Percentiles rank a stretch among this genome's conserved stretches.
phyloP scores from a whole-genome alignment of 2,329 filamentous ascomycete genomes.

The Penicillium sp. region DNA sequence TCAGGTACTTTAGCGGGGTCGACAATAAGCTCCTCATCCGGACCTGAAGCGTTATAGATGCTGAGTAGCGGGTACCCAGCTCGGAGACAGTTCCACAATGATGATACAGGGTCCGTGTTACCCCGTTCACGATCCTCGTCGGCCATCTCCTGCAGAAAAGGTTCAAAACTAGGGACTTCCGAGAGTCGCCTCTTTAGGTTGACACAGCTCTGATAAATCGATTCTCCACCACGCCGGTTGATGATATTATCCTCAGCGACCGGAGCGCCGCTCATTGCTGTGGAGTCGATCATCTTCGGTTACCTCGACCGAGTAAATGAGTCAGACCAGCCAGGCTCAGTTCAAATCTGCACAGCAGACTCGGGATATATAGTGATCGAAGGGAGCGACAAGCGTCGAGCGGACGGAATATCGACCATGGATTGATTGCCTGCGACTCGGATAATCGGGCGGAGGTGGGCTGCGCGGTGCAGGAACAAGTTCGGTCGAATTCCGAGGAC shows the following conservation, averaged over 20 bases:
- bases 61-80: slow-evolving; percentile 79
- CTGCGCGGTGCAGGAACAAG: slow-evolving; percentile 6
- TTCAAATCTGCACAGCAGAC: slow-evolving; percentile 37
- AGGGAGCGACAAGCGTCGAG: slow-evolving; percentile 27
- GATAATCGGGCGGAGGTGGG: slow-evolving; percentile 8
- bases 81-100: slow-evolving; percentile 83
- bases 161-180: slow-evolving; percentile 79
- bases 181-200: slow-evolving; percentile 76
- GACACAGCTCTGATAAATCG: slow-evolving; percentile 93
- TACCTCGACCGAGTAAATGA: slow-evolving; percentile 19
- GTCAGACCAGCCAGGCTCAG: slow-evolving; percentile 25
- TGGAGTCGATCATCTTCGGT: slow-evolving; percentile 37
- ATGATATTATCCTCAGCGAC: slow-evolving; percentile 89
- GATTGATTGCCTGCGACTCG: slow-evolving; percentile 28
- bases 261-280: slow-evolving; percentile 35
- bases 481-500: slow-evolving; percentile 5
- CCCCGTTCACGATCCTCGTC: slow-evolving; percentile 63
- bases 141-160: slow-evolving; percentile 69
- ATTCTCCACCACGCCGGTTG: slow-evolving; percentile 93
- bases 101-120: slow-evolving; percentile 76
- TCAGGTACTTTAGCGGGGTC: slow-evolving; percentile 64
- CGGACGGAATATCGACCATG: slow-evolving; percentile 30
- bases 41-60: slow-evolving; percentile 83
- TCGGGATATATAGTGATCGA: slow-evolving; percentile 14
- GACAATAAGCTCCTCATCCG: slow-evolving; percentile 65